Evolutionary conservation across 2,329 filamentous ascomycete genomes (phyloP).

Genomic region (Neofusicoccum cordaticola): DNA sequence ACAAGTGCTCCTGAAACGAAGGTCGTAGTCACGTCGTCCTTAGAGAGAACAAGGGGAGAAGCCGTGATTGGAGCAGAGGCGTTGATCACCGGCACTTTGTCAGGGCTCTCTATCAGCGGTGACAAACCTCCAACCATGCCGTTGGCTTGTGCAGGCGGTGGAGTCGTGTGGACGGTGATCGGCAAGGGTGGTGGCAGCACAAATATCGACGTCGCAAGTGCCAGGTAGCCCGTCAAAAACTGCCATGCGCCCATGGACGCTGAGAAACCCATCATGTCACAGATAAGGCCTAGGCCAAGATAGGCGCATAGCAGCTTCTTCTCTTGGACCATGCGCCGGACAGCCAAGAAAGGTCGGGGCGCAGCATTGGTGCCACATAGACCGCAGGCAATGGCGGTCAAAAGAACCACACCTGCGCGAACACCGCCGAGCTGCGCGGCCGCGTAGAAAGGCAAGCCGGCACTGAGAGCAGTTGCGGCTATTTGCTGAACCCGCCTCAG

Average conservation of each 20-base stretch:
- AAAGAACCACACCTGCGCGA: slow-evolving; percentile 51
- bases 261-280: slow-evolving; percentile 31
- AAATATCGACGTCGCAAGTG: slow-evolving; percentile 46
- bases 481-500: slow-evolving; percentile 20
- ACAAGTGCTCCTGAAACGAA: slow-evolving; percentile 39
- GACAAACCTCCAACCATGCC: slow-evolving; percentile 1
- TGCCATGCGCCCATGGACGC: slow-evolving; percentile 17
- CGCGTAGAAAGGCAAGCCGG: slow-evolving; percentile 56
- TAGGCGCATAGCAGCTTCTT: slow-evolving; percentile 37
- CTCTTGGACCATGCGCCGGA: slow-evolving; percentile 28
- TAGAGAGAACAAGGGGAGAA: slow-evolving; percentile 35
- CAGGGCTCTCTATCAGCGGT: slow-evolving; percentile 15
- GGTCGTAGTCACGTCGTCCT: slow-evolving; percentile 42
- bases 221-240: slow-evolving; percentile 46
- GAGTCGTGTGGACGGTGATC: slow-evolving; percentile 19
- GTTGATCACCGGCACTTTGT: neutral
- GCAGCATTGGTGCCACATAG: slow-evolving; percentile 30
- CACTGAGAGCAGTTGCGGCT: slow-evolving; percentile 36
- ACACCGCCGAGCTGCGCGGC: slow-evolving; percentile 54
- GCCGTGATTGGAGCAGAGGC: neutral
- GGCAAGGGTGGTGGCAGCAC: slow-evolving; percentile 50
- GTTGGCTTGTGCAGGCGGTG: slow-evolving; percentile 1
- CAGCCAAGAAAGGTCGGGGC: slow-evolving; percentile 22
- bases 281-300: slow-evolving; percentile 32
- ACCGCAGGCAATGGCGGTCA: slow-evolving; percentile 47